phyloP scores from a whole-genome alignment of 257 asterid species.

The Anisodus acutangulus region DNA sequence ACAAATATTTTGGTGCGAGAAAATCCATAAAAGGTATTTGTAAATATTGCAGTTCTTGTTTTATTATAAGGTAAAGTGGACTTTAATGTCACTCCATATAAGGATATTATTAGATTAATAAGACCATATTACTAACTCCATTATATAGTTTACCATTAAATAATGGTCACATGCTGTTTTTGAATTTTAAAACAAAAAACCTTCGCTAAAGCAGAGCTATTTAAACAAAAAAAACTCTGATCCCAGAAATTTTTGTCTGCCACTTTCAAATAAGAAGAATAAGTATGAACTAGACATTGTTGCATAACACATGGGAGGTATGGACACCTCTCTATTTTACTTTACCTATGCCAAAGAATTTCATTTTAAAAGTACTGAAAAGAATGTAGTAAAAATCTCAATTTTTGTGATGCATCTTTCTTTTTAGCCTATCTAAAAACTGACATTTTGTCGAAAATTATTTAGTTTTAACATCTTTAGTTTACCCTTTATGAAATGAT shows the following conservation, averaged over 20 bases:
- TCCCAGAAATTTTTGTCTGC: constrained; percentile 42
- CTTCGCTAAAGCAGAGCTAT: not conserved
- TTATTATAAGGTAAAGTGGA: not conserved
- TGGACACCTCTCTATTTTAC: not conserved
- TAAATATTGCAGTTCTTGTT: too few species aligned
- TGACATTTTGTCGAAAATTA: too few species aligned
- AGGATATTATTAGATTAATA: not conserved
- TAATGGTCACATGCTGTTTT: not conserved
- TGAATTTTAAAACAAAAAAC: not conserved
- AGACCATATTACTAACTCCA: constrained; percentile 8
- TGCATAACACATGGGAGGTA: constrained; percentile 18
- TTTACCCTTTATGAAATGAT: not conserved
- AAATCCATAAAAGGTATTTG: too few species aligned
- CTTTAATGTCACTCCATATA: not conserved
- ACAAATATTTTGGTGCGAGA: too few species aligned
- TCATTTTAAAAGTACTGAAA: constrained; percentile 36
- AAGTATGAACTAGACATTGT: constrained; percentile 14
- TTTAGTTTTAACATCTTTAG: not conserved
- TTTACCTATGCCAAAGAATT: constrained; percentile 32
- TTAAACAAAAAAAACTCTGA: not conserved
- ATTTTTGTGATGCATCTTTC: not conserved
- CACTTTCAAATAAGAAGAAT: constrained; percentile 32
- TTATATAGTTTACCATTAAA: not conserved
- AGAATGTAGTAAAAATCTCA: not conserved
- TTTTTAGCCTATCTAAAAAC: not conserved